Evolutionary conservation across 78 protist species (phyloP).

Genomic region (Blattamonas nauphoetae): DNA sequence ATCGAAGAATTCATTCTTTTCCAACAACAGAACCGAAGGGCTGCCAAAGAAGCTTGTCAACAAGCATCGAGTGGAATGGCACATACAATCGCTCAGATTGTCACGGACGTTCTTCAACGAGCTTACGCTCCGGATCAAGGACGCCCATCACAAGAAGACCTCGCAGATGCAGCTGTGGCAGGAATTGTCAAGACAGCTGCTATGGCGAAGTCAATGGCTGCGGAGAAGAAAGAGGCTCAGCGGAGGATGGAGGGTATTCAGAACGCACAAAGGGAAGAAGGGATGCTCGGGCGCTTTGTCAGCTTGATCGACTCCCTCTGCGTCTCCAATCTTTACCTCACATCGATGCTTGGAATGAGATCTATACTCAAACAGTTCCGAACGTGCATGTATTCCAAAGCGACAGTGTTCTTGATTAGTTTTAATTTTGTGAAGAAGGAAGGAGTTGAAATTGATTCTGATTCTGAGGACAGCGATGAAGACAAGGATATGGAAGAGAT

Average conservation of each 20-base stretch:
- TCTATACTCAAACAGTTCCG: neutral
- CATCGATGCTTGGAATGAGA: neutral
- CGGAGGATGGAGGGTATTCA: neutral
- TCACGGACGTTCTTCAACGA: neutral
- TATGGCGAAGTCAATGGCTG: slow-evolving; percentile 11
- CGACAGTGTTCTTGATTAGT: neutral
- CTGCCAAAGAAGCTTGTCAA: neutral
- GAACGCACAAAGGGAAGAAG: neutral
- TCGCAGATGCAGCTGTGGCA: neutral
- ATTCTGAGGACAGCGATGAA: neutral
- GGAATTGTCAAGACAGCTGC: neutral
- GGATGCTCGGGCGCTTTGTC: slow-evolving; percentile 9
- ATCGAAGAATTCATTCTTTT: neutral
- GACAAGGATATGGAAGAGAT: neutral
- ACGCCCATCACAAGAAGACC: neutral
- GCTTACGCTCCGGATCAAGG: neutral
- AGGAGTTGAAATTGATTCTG: neutral
- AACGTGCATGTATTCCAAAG: neutral
- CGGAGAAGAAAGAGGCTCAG: neutral
- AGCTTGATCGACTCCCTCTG: neutral
- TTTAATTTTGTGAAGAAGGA: neutral
- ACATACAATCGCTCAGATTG: neutral
- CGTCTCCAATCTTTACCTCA: neutral
- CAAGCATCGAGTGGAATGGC: neutral
- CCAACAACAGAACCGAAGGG: neutral